phyloP scores from a whole-genome alignment of 768 basidiomycete species.

The Phaeotremella skinneri region DNA sequence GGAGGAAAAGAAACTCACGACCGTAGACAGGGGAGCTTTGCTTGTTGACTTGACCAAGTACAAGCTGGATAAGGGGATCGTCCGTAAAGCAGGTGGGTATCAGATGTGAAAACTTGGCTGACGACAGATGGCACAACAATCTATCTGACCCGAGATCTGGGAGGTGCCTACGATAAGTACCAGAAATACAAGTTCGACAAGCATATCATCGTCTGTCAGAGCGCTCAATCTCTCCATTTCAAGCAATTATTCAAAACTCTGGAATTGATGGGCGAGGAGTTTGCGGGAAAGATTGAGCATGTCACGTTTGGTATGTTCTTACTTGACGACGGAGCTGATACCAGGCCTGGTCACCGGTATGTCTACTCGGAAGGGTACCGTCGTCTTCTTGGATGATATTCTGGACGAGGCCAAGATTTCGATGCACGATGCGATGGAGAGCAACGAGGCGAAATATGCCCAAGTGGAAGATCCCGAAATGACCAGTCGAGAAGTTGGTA shows the following conservation, averaged over 20 bases:
- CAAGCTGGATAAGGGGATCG: constrained; percentile 86
- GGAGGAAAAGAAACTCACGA: constrained; percentile 56
- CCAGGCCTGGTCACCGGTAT: constrained; percentile 80
- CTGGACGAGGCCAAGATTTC: constrained; percentile 73
- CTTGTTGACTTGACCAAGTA: constrained; percentile 81
- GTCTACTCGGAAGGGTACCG: constrained; percentile 81
- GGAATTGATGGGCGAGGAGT: constrained; percentile 81
- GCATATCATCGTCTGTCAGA: constrained; percentile 88
- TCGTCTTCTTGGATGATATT: constrained; percentile 87
- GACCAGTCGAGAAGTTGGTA: constrained; percentile 78
- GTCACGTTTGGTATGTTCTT: constrained; percentile 60
- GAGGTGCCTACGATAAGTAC: constrained; percentile 85
- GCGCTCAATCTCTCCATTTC: constrained; percentile 73
- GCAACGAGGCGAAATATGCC: constrained; percentile 88
- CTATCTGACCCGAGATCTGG: constrained; percentile 93
- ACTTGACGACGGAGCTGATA: constrained; percentile 55
- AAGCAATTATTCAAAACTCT: constrained; percentile 92
- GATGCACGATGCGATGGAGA: constrained; percentile 96
- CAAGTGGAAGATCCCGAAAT: constrained; percentile 81
- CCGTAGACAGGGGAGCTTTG: constrained; percentile 68
- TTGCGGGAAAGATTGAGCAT: constrained; percentile 78
- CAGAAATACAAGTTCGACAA: constrained; percentile 85
- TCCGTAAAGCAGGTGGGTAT: constrained; percentile 64
- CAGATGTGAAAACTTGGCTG: background rate
- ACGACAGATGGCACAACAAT: constrained; percentile 81